Evolutionary conservation across 139 green algal species (phyloP).

Genomic region (Edaphochlamys debaryana): DNA sequence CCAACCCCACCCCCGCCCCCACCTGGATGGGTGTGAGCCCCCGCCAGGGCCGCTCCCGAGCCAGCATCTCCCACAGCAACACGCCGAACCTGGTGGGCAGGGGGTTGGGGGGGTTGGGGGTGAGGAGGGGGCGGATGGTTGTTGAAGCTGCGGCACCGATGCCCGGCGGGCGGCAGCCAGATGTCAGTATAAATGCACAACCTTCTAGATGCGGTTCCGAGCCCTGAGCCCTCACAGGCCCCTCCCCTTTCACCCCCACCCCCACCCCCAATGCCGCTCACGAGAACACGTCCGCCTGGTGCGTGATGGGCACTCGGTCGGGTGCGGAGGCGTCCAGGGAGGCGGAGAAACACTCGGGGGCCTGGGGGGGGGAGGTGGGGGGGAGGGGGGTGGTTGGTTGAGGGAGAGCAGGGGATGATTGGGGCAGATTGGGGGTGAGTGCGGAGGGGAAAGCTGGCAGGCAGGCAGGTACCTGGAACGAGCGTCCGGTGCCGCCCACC

Average conservation of each 20-base stretch:
- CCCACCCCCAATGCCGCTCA: background rate
- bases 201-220: too few relatives aligned
- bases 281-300: conserved; percentile 21
- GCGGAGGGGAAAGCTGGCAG: too few relatives aligned
- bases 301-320: conserved; percentile 1
- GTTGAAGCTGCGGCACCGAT: too few relatives aligned
- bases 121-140: background rate
- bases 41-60: conserved; percentile 11
- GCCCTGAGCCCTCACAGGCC: too few relatives aligned
- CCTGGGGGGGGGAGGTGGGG: background rate
- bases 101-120: background rate
- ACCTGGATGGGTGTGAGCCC: conserved; percentile 14
- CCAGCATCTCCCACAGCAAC: conserved; percentile 34
- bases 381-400: background rate
- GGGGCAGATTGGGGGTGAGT: too few relatives aligned
- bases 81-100: background rate
- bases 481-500: too few relatives aligned
- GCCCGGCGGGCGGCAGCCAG: too few relatives aligned
- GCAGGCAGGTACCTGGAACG: too few relatives aligned
- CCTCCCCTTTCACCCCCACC: background rate
- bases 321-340: background rate
- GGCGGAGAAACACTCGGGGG: conserved; percentile 16
- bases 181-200: too few relatives aligned
- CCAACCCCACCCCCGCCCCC: too few relatives aligned
- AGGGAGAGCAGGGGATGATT: too few relatives aligned